A percentile compares a stretch with the other conserved stretches of the same genome.
phyloP scores from a whole-genome alignment of 2,329 filamentous ascomycete genomes.

The Trichophyton mentagrophytes region DNA sequence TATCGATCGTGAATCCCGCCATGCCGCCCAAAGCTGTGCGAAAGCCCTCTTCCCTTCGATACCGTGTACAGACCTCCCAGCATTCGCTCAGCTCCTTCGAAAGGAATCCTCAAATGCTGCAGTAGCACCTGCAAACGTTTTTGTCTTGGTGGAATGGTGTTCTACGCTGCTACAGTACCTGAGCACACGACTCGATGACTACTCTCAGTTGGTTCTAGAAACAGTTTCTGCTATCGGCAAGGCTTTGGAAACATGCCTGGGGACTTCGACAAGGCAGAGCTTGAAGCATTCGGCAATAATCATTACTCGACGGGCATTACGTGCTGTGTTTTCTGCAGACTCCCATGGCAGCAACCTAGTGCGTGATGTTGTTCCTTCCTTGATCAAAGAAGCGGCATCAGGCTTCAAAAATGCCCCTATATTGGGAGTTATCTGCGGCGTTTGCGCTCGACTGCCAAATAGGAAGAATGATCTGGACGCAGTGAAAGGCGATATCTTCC shows the following conservation, averaged over 20 bases:
- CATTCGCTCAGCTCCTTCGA: constrained; percentile 55
- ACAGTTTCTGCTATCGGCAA: constrained; percentile 58
- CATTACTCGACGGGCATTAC: constrained; percentile 65
- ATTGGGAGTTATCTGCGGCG: constrained; percentile 76
- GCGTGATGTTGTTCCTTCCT: constrained; percentile 47
- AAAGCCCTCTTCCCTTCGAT: constrained; percentile 51
- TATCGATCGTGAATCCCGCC: constrained; percentile 68
- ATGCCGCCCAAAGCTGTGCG: constrained; percentile 72
- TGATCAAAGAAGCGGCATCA: constrained; percentile 55
- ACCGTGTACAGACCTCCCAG: constrained; percentile 37
- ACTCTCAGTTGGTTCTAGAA: constrained; percentile 45
- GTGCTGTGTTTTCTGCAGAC: constrained; percentile 54
- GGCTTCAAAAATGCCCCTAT: constrained; percentile 60
- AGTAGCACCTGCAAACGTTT: constrained; percentile 67
- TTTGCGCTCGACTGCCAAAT: constrained; percentile 58
- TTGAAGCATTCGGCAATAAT: constrained; percentile 62
- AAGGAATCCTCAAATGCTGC: constrained; percentile 62
- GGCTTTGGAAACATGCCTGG: constrained; percentile 64
- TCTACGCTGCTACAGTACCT: constrained; percentile 64
- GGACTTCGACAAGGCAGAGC: constrained; percentile 48
- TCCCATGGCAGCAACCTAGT: constrained; percentile 50
- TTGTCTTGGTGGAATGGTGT: constrained; percentile 85
- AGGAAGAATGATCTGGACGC: constrained; percentile 50
- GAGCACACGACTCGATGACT: constrained; percentile 48
- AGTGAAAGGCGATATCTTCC: constrained; percentile 59